phyloP scores from a whole-genome alignment of 345 rosid species.

The Hypericum perforatum region DNA sequence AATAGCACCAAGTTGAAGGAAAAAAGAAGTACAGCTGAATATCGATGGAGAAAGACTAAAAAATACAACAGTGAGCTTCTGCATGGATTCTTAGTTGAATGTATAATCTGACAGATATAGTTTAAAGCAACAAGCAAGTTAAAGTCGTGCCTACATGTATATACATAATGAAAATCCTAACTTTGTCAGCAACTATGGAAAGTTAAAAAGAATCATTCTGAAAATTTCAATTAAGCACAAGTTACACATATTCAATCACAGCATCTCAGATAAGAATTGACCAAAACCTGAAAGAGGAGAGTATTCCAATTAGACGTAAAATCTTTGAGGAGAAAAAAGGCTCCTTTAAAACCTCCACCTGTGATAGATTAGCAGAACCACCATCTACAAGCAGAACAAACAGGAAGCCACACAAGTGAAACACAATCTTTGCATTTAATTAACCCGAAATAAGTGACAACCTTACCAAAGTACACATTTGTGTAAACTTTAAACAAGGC shows the following conservation, averaged over 20 bases:
- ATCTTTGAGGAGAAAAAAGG: slow-evolving; percentile 83
- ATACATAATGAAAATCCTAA: too few species aligned
- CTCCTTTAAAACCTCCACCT: slow-evolving; percentile 44
- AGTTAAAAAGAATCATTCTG: background rate
- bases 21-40: too few species aligned
- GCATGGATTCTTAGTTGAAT: too few species aligned
- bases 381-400: slow-evolving; percentile 36
- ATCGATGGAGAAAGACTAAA: too few species aligned
- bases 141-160: too few species aligned
- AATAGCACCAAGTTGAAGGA: too few species aligned
- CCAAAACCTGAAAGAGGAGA: slow-evolving; percentile 70
- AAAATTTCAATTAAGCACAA: slow-evolving; percentile 1
- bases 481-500: slow-evolving; percentile 4
- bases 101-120: too few species aligned
- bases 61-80: too few species aligned
- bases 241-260: slow-evolving; percentile 1
- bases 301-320: slow-evolving; percentile 57
- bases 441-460: background rate
- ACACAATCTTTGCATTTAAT: background rate
- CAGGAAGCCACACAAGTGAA: background rate
- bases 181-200: too few species aligned
- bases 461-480: background rate
- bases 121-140: too few species aligned
- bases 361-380: slow-evolving; percentile 35
- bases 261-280: slow-evolving; percentile 6